Conservation (phyloP, 768 basidiomycete genomes). For the Harrya chromipes region DNA sequence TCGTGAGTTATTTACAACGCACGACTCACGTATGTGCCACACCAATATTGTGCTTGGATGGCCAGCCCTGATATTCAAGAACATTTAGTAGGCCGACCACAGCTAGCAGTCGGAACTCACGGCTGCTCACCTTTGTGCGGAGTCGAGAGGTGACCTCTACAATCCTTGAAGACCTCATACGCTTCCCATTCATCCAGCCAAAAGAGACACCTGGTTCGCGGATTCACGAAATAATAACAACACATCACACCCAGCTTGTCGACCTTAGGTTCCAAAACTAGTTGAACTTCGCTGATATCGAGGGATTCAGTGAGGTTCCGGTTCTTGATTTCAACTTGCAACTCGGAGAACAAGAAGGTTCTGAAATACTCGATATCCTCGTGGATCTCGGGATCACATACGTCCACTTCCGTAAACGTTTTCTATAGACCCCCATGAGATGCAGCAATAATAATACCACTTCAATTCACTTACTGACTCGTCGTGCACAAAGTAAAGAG, state of each 20-base stretch:
- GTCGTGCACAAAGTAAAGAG: slow-evolving; percentile 52
- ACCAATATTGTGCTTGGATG: slow-evolving; percentile 41
- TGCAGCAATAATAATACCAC: neutral
- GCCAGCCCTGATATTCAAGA: slow-evolving; percentile 26
- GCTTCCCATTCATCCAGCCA: slow-evolving; percentile 48
- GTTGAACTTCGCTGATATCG: slow-evolving; percentile 33
- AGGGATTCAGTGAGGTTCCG: slow-evolving; percentile 23
- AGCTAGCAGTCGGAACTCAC: neutral
- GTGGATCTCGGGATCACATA: slow-evolving; percentile 38
- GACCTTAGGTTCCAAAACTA: slow-evolving; percentile 43
- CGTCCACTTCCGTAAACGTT: slow-evolving; percentile 53
- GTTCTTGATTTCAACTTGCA: slow-evolving; percentile 16
- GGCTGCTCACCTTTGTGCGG: slow-evolving; percentile 25
- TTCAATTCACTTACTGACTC: slow-evolving; percentile 36
- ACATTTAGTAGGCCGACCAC: neutral
- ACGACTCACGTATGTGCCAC: slow-evolving; percentile 7
- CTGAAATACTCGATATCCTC: slow-evolving; percentile 37
- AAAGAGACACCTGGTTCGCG: slow-evolving; percentile 44
- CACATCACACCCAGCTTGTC: slow-evolving; percentile 19
- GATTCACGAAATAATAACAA: slow-evolving; percentile 54
- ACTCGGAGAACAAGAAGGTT: slow-evolving; percentile 10
- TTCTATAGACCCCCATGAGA: slow-evolving; percentile 35
- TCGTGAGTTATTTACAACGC: neutral
- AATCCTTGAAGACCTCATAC: slow-evolving; percentile 27
- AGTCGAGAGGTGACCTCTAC: slow-evolving; percentile 15